phyloP scores from a whole-genome alignment of 768 basidiomycete species.

The Pleurotus ostreatus region DNA sequence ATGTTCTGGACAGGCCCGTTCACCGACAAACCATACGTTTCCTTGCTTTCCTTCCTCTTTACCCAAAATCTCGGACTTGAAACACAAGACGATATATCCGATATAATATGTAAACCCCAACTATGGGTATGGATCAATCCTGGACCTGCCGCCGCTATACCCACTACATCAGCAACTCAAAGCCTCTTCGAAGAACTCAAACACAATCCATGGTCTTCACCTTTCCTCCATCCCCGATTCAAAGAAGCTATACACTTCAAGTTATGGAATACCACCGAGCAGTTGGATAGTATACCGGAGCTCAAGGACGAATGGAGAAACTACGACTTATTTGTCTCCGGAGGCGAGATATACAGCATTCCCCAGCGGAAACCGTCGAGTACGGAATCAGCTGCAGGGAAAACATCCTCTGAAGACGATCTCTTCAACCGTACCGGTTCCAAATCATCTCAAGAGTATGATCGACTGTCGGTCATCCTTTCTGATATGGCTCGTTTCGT shows the following conservation, averaged over 20 bases:
- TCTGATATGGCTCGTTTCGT: constrained; percentile 98
- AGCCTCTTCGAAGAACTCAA: constrained; percentile 85
- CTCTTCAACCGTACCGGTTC: constrained; percentile 77
- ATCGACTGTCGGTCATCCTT: constrained; percentile 86
- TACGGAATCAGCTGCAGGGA: constrained; percentile 14
- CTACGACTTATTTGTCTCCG: constrained; percentile 83
- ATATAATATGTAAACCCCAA: constrained; percentile 77
- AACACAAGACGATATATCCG: constrained; percentile 42
- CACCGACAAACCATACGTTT: constrained; percentile 97
- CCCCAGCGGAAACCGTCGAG: constrained; percentile 36
- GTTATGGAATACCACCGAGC: constrained; percentile 98
- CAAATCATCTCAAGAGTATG: constrained; percentile 79
- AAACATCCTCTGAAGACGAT: constrained; percentile 31
- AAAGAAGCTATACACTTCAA: constrained; percentile 91
- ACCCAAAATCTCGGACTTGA: constrained; percentile 93
- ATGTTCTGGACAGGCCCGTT: constrained; percentile 99
- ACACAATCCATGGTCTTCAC: constrained; percentile 89
- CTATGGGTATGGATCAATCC: constrained; percentile 99
- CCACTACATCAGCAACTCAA: constrained; percentile 73
- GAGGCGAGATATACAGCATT: constrained; percentile 70
- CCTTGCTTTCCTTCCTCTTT: constrained; percentile 90
- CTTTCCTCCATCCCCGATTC: constrained; percentile 91
- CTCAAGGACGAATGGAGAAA: constrained; percentile 85
- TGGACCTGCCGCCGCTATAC: constrained; percentile 88
- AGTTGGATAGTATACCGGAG: constrained; percentile 88